Evolutionary conservation across 2,329 filamentous ascomycete genomes (phyloP), one percentile per base, ranked within the genome.

Genomic region (Colletotrichum noveboracense): DNA sequence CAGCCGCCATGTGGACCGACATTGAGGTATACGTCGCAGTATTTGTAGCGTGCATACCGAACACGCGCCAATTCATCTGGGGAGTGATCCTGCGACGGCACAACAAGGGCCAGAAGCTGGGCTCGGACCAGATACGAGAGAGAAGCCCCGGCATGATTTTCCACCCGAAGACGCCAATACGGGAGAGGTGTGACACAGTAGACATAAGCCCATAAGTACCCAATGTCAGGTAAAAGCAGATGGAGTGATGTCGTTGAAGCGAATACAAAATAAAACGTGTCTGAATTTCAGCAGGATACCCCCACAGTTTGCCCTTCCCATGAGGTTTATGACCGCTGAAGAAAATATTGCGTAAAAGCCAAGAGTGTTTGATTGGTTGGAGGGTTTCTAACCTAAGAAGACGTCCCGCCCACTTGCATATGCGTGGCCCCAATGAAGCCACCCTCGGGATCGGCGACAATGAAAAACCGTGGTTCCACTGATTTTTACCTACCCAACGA

Each of bases 1-100:
- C 80, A 1, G 80, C 86, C 26, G 84, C 88, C 43, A 81, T 86
- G 8, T 73, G 70, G 70, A 48, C 70, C 1, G 8, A 30, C 7
- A 28, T 69, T 0, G 70, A 73, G 16, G 10, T 55, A 1, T 52
- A 48, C 6, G 56, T 69, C 1, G 70, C 62, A 1, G 9, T 73
- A 0, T 73, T 69, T 6, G 68, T 66, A 2, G 66, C 55, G 3
- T 62, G 55, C 12, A 12, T 61, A 6, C 66, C 66, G 5, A 58
- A 38, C 1, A 74, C 38, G 14, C 58, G 66, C 8, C 58, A 64
- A 4, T 70, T 74, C 12, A 24, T 48, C 7, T 58, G 13, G 21
- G 26, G 32, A 2, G 36, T 69, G 14, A 30, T 69, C n/a, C 16
- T 69, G 3, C 58, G 32, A n/a, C 43, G 28, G 18, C n/a, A 24